A percentile compares a stretch with the other conserved stretches of the same genome.
Conservation (phyloP, 2,329 filamentous ascomycete species). For the Alternaria hordeiaustralica region DNA sequence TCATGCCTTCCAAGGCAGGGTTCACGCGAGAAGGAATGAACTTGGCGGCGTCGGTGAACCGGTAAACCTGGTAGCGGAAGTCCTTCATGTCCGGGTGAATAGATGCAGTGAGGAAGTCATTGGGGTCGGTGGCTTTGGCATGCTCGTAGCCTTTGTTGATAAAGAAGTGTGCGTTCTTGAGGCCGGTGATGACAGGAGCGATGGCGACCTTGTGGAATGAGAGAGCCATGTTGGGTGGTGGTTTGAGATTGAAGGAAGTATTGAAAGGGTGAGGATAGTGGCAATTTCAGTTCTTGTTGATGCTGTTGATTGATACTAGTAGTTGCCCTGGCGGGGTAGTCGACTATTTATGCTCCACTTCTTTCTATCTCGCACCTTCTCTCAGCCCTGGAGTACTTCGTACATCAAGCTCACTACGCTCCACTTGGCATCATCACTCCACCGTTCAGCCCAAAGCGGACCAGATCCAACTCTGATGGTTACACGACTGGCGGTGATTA, state of each 20-base stretch:
- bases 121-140: slow-evolving; percentile 46
- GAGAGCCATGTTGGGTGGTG: slow-evolving; percentile 24
- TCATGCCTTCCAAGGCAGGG: slow-evolving; percentile 38
- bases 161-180: slow-evolving; percentile 52
- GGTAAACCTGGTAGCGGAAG: slow-evolving; percentile 58
- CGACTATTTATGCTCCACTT: background rate
- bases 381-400: background rate
- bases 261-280: background rate
- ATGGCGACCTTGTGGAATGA: slow-evolving; percentile 48
- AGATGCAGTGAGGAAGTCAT: slow-evolving; percentile 49
- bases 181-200: slow-evolving; percentile 51
- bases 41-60: slow-evolving; percentile 52
- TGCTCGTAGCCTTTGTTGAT: slow-evolving; percentile 55
- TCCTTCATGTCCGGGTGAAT: slow-evolving; percentile 59
- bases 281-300: background rate
- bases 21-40: slow-evolving; percentile 50
- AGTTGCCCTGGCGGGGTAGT: background rate
- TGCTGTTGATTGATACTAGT: background rate
- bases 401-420: background rate
- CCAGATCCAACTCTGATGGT: background rate
- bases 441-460: background rate
- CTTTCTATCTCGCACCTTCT: background rate
- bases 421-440: background rate
- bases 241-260: background rate
- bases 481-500: background rate